Evolutionary conservation across 2,329 filamentous ascomycete genomes (phyloP), one percentile per base, ranked within the genome.

Genomic region (Verticillium dahliae): DNA sequence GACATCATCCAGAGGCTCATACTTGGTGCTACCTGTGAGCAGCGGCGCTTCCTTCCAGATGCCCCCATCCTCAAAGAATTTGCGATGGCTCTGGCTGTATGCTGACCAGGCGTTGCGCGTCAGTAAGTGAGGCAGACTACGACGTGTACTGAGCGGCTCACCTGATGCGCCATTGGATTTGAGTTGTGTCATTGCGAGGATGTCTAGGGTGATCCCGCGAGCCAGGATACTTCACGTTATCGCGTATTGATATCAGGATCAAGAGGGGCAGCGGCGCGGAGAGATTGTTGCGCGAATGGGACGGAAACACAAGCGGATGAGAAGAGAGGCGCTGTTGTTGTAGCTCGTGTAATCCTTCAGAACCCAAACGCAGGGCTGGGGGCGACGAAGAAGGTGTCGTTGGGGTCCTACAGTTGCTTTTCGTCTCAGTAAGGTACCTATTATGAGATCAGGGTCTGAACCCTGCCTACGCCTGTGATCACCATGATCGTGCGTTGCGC

Each of bases 11-110:
- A 88, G 78, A 54, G 89, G 86, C 69, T 88, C 84, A 67, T 90
- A 93, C 66, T 84, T 86, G 63, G 89, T 91, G 66, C 81, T 86
- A 39, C 90, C 90, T 11, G 73, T 87, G 60, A 92, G 78, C 34
- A 91, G 72, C 18, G 90, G 90, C 2, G 90, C 89, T 57, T 88
- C 81, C 69, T 86, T 86, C 88, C 89, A 92, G 63, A 90, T 74
- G 41, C 87, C 86, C 65, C 81, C 80, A 68, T 88, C 85, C 67
- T 82, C 79, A 59, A 82, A 81, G 70, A 83, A 84, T 63, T 74
- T 75, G 62, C 69, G 63, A 62, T 71, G 72, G 56, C 69, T 66
- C 45, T 69, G 69, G 61, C 66, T 68, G 59, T 68, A 62, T 41
- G 64, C 64, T 66, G 55, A n/a, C 27, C 4, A 4, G 60, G 45